Base-by-base conservation (phyloP, 768 basidiomycete species). In the Xerocomellus dryophilus region DNA sequence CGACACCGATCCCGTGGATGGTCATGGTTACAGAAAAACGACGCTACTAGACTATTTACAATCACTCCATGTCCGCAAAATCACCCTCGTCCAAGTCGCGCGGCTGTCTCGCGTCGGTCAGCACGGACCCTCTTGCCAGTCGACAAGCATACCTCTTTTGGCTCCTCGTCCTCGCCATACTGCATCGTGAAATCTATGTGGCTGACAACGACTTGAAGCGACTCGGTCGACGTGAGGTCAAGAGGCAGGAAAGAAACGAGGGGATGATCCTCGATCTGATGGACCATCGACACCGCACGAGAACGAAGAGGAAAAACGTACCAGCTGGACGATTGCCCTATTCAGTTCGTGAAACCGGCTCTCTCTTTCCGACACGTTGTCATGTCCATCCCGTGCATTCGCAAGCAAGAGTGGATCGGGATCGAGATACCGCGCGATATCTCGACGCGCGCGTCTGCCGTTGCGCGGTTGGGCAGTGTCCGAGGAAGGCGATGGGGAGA, bases 121-220 rank as follows among this genome's bases (percentile, higher is more conserved):
- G 47, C 52, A 43, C 45, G n/a, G 3, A 23, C 35, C 51, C 3
- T 4, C 45, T 38, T 39, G 51, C 14, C 31, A 40, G 44, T 52
- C 31, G 51, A 46, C 18, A 35, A 20, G 57, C 77, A 53, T 64
- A 89, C 90, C 83, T 92, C 92, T 77, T 88, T 93, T 15, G 96
- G 95, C 66, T 99, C 96, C 68, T 99, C 96, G 54, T 95, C 93
- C 74, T 98, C 96, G 32, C 96, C 96, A 64, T 97, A 99, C 68
- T 99, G 97, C 85, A 99, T 94, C 53, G 93, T 89, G 63, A 93
- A 96, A 74, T 99, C 97, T 50, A 99, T 90, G 69, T 99, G 94
- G 68, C 93, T 94, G 54, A 99, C 78, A 10, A 98, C 85, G 2
- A 83, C 86, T 65, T 92, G 90, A 48, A 99, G 78, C 1, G 93